Evolutionary conservation across 1,139 yeast species (phyloP), one percentile per base, ranked within the genome.

Genomic region (Chernovozyma aurita): DNA sequence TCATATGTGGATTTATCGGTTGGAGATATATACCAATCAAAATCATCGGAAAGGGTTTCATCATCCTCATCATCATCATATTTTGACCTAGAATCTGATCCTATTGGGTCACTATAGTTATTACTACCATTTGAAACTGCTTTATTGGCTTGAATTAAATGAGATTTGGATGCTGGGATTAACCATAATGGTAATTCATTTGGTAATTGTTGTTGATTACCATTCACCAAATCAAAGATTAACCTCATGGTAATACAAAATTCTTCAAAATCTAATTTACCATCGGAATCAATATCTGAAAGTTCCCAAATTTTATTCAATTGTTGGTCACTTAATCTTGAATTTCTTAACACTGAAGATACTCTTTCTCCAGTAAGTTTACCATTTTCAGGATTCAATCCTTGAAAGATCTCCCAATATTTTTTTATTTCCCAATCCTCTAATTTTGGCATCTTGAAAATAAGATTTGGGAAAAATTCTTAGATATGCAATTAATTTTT

Each of bases 1-100:
- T 86, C 94, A 59, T 92, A 94, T 9, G 84, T 76, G 3, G 78
- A 53, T 51, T 81, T 78, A 52, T 92, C 97, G 6, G 80, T 73
- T 15, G 97, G 97, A 4, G 95, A 81, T 45, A 92, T 88, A 62
- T 92, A 92, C 98, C 98, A 92, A 54, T 90, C 95, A 54, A 92
- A 85, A 50, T 85, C 85, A 34, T 79, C 74, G 26, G 80, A 69
- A 37, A 84, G 67, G 5, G 70, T 59, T 35, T 70, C 65, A 29
- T 76, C 80, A 36, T 74, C 74, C 45, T 76, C 77, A 41, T 76
- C 79, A 41, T 76, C 79, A 46, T 72, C 75, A 41, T 26, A 26
- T 7, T 12, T 16, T 6, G 6, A 7, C 11, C 28, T 12, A 7
- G 28, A 26, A 13, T 71, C 74, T 46, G 67, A 67, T 42, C 65